Conservation (phyloP, 192 early-diverging fungal species). For the Dissophora globulifera region DNA sequence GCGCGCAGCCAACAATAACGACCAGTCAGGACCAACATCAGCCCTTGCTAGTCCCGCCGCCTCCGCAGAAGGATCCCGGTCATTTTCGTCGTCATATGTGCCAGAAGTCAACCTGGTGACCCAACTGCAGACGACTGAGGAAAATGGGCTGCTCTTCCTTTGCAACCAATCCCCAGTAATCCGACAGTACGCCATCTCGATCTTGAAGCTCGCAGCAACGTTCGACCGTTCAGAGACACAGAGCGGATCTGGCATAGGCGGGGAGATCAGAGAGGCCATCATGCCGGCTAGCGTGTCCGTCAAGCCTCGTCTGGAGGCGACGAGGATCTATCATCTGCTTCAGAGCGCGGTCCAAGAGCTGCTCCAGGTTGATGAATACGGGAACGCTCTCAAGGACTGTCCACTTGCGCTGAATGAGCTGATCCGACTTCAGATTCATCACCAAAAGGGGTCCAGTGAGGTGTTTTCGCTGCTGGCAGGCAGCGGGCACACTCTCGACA, state of each 20-base stretch:
- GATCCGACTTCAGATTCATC: conserved; percentile 60
- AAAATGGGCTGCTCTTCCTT: conserved; percentile 77
- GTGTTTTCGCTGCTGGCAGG: conserved; percentile 69
- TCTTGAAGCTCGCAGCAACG: conserved; percentile 64
- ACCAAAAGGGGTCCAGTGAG: conserved; percentile 59
- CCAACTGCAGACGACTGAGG: conserved; percentile 78
- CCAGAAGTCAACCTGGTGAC: conserved; percentile 51
- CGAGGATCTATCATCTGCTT: conserved; percentile 30
- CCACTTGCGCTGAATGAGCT: conserved; percentile 54
- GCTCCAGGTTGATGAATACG: conserved; percentile 62
- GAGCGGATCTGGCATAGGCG: background rate
- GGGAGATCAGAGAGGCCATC: conserved; percentile 25
- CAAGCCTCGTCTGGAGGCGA: conserved; percentile 25
- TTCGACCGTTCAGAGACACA: conserved; percentile 56
- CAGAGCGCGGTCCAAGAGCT: conserved; percentile 58
- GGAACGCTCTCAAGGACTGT: conserved; percentile 53
- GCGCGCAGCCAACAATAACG: conserved; percentile 4
- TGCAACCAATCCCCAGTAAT: conserved; percentile 65
- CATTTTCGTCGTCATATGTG: conserved; percentile 36
- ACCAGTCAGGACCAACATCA: background rate
- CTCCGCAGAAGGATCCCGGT: conserved; percentile 47
- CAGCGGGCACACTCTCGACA: conserved; percentile 66
- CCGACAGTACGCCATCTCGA: conserved; percentile 68
- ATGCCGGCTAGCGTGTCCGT: conserved; percentile 36
- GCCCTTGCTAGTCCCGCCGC: conserved; percentile 31